Evolutionary conservation across 1,139 yeast species (phyloP).

Genomic region (Scheffersomyces parashehatae): DNA sequence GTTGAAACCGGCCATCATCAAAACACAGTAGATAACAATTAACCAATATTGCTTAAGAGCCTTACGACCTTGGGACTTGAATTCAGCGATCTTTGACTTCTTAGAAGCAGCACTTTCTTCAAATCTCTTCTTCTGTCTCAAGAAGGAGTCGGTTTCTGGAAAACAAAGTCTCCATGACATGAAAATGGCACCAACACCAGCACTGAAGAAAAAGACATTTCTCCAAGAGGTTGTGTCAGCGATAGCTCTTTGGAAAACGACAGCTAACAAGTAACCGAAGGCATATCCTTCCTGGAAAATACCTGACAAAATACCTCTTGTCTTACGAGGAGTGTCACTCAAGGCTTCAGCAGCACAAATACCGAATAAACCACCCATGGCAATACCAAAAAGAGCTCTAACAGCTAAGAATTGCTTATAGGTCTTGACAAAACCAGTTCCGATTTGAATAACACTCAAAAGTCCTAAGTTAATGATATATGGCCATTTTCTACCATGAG

Average conservation of each 20-base stretch:
- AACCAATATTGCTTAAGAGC: conserved; percentile 41
- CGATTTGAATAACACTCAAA: conserved; percentile 38
- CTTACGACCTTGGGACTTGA: conserved; percentile 23
- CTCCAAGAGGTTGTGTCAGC: conserved; percentile 41
- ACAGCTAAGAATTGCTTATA: conserved; percentile 40
- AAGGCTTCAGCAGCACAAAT: conserved; percentile 40
- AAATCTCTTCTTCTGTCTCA: conserved; percentile 24
- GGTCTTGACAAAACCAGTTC: conserved; percentile 42
- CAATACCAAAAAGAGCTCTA: conserved; percentile 42
- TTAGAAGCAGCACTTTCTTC: conserved; percentile 13
- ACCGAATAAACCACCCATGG: conserved; percentile 47
- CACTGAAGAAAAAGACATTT: conserved; percentile 43
- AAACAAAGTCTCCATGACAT: conserved; percentile 35
- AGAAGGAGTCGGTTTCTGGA: conserved; percentile 42
- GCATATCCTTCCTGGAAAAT: conserved; percentile 47
- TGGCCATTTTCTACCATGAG: conserved; percentile 41
- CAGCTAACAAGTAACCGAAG: conserved; percentile 44
- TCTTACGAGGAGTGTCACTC: conserved; percentile 37
- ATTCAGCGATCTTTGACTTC: conserved; percentile 11
- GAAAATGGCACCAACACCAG: conserved; percentile 42
- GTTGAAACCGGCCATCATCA: conserved; percentile 46
- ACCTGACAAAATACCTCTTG: conserved; percentile 44
- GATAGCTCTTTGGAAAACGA: conserved; percentile 43
- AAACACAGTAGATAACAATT: conserved; percentile 33
- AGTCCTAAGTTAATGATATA: conserved; percentile 31